These are phyloP conservation scores for Aspergillus costaricaensis DNA, from an alignment of 2,329 filamentous ascomycete species.

Conservation along the genomic window DNA sequence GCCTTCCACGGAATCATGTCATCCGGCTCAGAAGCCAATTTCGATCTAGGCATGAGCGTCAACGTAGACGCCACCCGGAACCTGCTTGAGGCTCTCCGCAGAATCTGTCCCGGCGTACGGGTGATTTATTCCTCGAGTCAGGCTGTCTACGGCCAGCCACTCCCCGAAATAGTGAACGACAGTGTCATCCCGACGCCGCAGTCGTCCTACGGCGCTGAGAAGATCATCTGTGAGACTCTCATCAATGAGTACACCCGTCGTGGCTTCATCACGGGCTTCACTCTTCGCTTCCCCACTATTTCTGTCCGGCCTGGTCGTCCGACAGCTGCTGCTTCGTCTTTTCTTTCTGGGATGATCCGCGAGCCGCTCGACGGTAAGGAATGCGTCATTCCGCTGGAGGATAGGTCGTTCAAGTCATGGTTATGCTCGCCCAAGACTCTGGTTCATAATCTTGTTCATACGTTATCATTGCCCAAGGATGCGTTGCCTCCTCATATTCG, in stretches of 20 bases:
- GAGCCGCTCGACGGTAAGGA: slow-evolving; percentile 61
- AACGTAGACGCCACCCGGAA: slow-evolving; percentile 62
- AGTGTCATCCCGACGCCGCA: slow-evolving; percentile 59
- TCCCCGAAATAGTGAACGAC: slow-evolving; percentile 56
- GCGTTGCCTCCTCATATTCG: slow-evolving; percentile 49
- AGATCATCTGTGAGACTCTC: slow-evolving; percentile 63
- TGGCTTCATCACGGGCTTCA: slow-evolving; percentile 60
- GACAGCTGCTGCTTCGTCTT: slow-evolving; percentile 63
- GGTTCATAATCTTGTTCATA: slow-evolving; percentile 56
- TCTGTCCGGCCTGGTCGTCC: slow-evolving; percentile 63
- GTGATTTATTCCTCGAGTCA: slow-evolving; percentile 65
- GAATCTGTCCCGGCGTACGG: slow-evolving; percentile 54
- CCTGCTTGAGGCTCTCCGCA: slow-evolving; percentile 56
- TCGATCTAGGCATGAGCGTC: slow-evolving; percentile 60
- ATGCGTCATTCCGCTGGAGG: slow-evolving; percentile 55
- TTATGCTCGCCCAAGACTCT: slow-evolving; percentile 57
- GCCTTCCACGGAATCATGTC: slow-evolving; percentile 71
- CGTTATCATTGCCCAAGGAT: slow-evolving; percentile 47
- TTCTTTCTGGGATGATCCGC: slow-evolving; percentile 64
- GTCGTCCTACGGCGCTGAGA: slow-evolving; percentile 64
- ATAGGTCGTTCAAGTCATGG: slow-evolving; percentile 55
- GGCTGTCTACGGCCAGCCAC: slow-evolving; percentile 63
- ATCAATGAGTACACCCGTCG: slow-evolving; percentile 65
- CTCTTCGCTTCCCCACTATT: slow-evolving; percentile 63
- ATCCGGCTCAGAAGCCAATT: slow-evolving; percentile 62